Percentiles rank a stretch among this genome's conserved stretches.
phyloP scores from a whole-genome alignment of 352 stramenopile species.

The Pythium scleroteichum region DNA sequence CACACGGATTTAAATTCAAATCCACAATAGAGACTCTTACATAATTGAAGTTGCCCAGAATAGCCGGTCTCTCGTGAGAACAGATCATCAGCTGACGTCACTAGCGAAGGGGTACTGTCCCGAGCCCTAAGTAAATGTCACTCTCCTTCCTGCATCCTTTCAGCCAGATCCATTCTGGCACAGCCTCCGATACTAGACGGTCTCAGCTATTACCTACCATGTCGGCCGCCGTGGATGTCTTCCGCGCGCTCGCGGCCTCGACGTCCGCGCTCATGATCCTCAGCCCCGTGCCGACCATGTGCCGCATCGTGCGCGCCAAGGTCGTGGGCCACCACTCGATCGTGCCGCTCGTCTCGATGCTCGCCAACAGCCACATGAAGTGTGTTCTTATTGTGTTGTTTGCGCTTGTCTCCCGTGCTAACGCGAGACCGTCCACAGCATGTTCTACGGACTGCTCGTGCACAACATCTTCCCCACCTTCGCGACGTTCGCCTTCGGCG shows the following conservation, averaged over 20 bases:
- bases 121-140: no score
- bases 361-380: conserved; percentile 46
- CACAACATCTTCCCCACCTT: conserved; percentile 44
- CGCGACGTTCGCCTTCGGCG: conserved; percentile 27
- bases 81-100: no score
- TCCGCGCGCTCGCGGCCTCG: conserved; percentile 33
- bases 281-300: conserved; percentile 41
- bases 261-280: conserved; percentile 41
- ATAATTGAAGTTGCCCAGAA: no score
- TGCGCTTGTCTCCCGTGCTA: neutral
- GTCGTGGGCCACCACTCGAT: conserved; percentile 44
- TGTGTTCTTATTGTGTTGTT: neutral
- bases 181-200: no score
- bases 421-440: neutral
- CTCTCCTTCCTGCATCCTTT: no score
- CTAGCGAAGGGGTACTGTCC: no score
- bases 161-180: no score
- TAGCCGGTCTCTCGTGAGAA: no score
- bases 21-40: neutral
- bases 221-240: conserved; percentile 14
- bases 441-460: conserved; percentile 40
- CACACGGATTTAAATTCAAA: neutral
- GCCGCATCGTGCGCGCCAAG: conserved; percentile 33
- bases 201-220: conserved; percentile 2
- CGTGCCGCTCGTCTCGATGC: conserved; percentile 47